Percentiles rank a stretch among this genome's conserved stretches.
Conservation (phyloP, 2,329 filamentous ascomycete genomes). For the Leptographium procerum region DNA sequence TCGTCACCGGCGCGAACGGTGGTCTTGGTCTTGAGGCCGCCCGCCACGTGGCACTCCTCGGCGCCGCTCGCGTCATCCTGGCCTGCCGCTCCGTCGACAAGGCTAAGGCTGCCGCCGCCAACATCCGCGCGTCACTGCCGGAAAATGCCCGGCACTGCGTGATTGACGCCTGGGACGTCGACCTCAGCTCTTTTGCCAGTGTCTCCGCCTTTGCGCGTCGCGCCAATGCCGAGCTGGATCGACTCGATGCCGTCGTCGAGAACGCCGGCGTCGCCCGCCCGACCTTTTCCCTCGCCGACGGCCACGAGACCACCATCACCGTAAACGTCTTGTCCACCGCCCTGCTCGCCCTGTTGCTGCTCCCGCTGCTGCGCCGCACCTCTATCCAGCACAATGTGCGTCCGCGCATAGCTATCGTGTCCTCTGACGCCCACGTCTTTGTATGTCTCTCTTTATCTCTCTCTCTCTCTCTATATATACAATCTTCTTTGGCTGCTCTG, state of each 20-base stretch:
- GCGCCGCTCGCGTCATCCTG: conserved; percentile 26
- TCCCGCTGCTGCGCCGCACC: conserved; percentile 29
- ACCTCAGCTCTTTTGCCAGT: conserved; percentile 34
- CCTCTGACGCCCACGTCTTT: conserved; percentile 25
- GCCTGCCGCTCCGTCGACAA: conserved; percentile 24
- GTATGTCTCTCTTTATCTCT: conserved; percentile 10
- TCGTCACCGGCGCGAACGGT: conserved; percentile 27
- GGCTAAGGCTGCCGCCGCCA: conserved; percentile 26
- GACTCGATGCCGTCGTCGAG: conserved; percentile 30
- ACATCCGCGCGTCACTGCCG: conserved; percentile 21
- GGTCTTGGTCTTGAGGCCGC: conserved; percentile 27
- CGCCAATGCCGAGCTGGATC: conserved; percentile 19
- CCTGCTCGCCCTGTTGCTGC: conserved; percentile 29
- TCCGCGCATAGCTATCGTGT: conserved; percentile 27
- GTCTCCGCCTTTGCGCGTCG: conserved; percentile 29
- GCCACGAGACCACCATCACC: conserved; percentile 29
- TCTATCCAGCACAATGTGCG: conserved; percentile 20
- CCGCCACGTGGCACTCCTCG: conserved; percentile 24
- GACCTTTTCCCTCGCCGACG: conserved; percentile 13
- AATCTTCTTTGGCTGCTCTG: neutral
- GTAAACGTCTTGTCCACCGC: conserved; percentile 37
- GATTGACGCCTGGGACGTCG: conserved; percentile 38
- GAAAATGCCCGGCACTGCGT: conserved; percentile 7
- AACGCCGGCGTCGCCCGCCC: conserved; percentile 26
- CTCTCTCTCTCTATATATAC: neutral